phyloP scores from a whole-genome alignment of 2,329 filamentous ascomycete genomes.

The Talaromyces albobiverticillius region DNA sequence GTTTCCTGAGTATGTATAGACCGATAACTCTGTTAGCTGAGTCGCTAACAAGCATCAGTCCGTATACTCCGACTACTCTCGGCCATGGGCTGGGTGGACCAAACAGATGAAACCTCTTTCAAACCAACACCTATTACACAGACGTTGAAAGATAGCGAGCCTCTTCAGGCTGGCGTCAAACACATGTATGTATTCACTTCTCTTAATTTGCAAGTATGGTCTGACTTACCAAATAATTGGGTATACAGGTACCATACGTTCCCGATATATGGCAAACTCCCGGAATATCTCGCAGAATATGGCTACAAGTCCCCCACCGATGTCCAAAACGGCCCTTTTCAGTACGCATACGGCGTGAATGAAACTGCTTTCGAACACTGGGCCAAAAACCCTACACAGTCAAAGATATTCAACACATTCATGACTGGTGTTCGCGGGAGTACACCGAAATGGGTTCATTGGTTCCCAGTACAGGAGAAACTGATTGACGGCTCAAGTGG shows the following conservation, averaged over 20 bases:
- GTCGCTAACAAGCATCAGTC: neutral
- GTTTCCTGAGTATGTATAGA: conserved; percentile 4
- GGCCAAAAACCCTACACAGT: conserved; percentile 10
- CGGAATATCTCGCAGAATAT: conserved; percentile 5
- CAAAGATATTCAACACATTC: conserved; percentile 22
- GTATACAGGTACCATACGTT: conserved; percentile 1
- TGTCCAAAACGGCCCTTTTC: conserved; percentile 17
- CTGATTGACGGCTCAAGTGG: conserved; percentile 17
- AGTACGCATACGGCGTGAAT: conserved; percentile 18
- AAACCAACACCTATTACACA: conserved; percentile 8
- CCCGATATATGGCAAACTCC: conserved; percentile 12
- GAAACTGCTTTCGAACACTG: conserved; percentile 19
- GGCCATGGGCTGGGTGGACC: conserved; percentile 12
- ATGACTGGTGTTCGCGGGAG: conserved; percentile 20
- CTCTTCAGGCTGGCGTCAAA: conserved; percentile 9
- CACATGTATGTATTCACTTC: neutral
- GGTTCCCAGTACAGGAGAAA: conserved; percentile 22
- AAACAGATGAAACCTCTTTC: conserved; percentile 6
- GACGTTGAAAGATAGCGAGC: conserved; percentile 6
- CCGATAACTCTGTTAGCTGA: neutral
- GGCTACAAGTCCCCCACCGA: conserved; percentile 15
- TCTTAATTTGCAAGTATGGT: neutral
- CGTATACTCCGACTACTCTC: conserved; percentile 13
- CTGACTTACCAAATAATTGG: neutral
- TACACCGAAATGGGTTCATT: conserved; percentile 20